phyloP scores from a whole-genome alignment of 1,284 basidiomycete genomes.

The Heimioporus retisporus region DNA sequence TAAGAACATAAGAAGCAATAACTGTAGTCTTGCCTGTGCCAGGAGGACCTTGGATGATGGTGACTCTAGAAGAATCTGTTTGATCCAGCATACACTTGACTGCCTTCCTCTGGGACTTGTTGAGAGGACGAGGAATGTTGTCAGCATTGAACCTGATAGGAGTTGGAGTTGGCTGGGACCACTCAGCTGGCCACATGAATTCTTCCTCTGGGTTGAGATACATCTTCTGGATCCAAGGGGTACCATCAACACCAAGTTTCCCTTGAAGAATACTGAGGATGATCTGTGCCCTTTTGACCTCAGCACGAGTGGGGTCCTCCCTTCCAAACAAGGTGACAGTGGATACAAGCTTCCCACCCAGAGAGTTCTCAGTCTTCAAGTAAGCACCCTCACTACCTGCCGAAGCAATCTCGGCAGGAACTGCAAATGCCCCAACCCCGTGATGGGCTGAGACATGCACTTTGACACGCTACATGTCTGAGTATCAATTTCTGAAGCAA shows the following conservation, averaged over 20 bases:
- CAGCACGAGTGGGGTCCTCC: slow-evolving; percentile 64
- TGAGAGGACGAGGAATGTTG: slow-evolving; percentile 36
- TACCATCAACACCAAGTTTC: slow-evolving; percentile 40
- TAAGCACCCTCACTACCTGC: slow-evolving; percentile 13
- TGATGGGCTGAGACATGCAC: slow-evolving; percentile 26
- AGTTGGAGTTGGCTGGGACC: slow-evolving; percentile 31
- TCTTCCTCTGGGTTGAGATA: slow-evolving; percentile 50
- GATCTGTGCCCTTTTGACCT: slow-evolving; percentile 53
- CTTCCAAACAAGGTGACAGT: slow-evolving; percentile 58
- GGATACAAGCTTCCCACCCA: slow-evolving; percentile 42
- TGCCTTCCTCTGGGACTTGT: slow-evolving; percentile 38
- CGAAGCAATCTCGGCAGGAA: slow-evolving; percentile 24
- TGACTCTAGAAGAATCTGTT: slow-evolving; percentile 34
- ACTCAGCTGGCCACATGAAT: slow-evolving; percentile 56
- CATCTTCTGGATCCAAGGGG: slow-evolving; percentile 69
- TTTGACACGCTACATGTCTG: slow-evolving; percentile 22
- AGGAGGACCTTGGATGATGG: slow-evolving; percentile 60
- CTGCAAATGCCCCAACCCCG: slow-evolving; percentile 27
- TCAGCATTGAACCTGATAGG: slow-evolving; percentile 26
- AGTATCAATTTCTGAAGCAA: not conserved
- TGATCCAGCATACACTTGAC: slow-evolving; percentile 39
- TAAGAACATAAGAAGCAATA: slow-evolving; percentile 58
- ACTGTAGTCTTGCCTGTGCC: slow-evolving; percentile 59
- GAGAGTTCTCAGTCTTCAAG: slow-evolving; percentile 21
- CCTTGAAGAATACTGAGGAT: slow-evolving; percentile 66